Base-by-base conservation (phyloP, 306 rosid genomes). In the Sicyos edulis region DNA sequence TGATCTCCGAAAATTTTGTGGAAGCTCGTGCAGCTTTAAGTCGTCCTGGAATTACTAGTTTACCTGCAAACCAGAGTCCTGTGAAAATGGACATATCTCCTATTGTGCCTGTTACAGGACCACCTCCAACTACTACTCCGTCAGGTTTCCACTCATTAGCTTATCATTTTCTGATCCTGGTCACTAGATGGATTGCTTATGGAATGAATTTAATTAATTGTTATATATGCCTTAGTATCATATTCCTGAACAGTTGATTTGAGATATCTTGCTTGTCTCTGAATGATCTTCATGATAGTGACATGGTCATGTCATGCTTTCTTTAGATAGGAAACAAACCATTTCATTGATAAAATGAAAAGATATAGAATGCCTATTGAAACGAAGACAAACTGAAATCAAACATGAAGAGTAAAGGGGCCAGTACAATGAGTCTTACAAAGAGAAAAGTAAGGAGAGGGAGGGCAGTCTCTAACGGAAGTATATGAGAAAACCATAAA, bases 1-100 rank as follows among this genome's bases (percentile, higher is more conserved):
- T 95, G 66, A 77, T 95, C 75, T 88, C 99, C 21, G 99, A 95
- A 79, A 83, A 78, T 82, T 91, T 95, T 81, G 79, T 86, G 87
- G 99, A 95, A 79, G 97, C 92, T 66, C 80, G 88, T 54, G 78
- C 83, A 80, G 90, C 88, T 77, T 82, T 91, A 78, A 89, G 85
- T 86, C 91, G 84, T 62, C 84, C 92, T 52, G 99, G 99, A 84
- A 84, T 83, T 54, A 74, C 95, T 53, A 86, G 71, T 77, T 77
- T 87, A 77, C 82, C 95, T 54, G 68, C 91, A 63, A 91, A 83
- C 84, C 96, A 84, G 74, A 87, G 87, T 81, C 96, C 97, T 82
- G 89, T 95, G 47, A 95, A 91, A 79, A 86, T 84, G 86, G 99
- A 95, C 78, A 45, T 82, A 8, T 80, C 88, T 75, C 80, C 97